phyloP scores from a whole-genome alignment of 257 asterid genomes.

The Henckelia pumila region DNA sequence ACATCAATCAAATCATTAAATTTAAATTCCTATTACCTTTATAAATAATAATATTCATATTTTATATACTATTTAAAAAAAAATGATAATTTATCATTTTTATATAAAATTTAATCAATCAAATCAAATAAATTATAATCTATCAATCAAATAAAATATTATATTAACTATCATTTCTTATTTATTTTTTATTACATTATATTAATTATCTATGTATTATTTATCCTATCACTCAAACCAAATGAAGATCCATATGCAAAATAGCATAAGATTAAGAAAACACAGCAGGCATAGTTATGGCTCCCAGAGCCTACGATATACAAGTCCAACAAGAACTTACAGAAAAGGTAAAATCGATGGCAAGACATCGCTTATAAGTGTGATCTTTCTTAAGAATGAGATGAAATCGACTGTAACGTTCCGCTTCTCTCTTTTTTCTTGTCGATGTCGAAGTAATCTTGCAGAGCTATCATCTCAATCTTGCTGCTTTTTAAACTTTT shows the following conservation, averaged over 20 bases:
- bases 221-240: too few relatives aligned
- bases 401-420: slow-evolving; percentile 47
- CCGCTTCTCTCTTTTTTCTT: slow-evolving; percentile 28
- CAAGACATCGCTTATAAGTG: not conserved
- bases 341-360: not conserved
- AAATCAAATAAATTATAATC: too few relatives aligned
- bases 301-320: not conserved
- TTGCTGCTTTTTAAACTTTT: slow-evolving; percentile 73
- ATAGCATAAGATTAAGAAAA: not conserved
- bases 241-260: not conserved
- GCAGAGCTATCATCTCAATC: slow-evolving; percentile 86
- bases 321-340: not conserved
- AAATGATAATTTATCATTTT: too few relatives aligned
- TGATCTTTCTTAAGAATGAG: slow-evolving; percentile 4
- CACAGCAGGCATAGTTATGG: not conserved
- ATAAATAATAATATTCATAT: too few relatives aligned
- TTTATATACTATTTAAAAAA: too few relatives aligned
- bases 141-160: too few relatives aligned
- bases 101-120: too few relatives aligned
- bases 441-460: slow-evolving; percentile 66
- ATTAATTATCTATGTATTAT: too few relatives aligned
- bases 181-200: too few relatives aligned
- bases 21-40: too few relatives aligned
- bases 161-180: too few relatives aligned
- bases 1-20: too few relatives aligned